Conservation (phyloP, 116 monocot genomes). For the Iris pallida region DNA sequence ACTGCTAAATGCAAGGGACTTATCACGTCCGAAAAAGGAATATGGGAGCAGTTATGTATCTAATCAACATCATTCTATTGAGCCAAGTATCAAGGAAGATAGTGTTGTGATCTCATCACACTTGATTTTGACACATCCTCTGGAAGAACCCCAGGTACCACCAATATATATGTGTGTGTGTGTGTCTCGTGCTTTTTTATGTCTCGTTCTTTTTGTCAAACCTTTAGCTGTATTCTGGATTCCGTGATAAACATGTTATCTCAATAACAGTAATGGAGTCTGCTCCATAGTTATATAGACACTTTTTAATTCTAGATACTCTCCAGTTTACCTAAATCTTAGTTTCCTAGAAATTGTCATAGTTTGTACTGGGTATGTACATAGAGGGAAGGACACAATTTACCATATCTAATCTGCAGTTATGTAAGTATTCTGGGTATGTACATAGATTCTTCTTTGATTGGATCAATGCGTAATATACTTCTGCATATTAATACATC, state of each 20-base stretch:
- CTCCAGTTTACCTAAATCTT: too few species aligned
- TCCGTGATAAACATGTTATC: too few species aligned
- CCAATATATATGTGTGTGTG: not conserved
- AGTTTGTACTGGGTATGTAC: too few species aligned
- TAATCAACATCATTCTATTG: constrained; percentile 30
- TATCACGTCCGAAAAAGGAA: constrained; percentile 48
- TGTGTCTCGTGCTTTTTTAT: not conserved
- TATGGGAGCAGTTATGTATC: constrained; percentile 28
- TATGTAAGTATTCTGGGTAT: too few species aligned
- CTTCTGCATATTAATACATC: not conserved
- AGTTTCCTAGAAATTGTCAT: too few species aligned
- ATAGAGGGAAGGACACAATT: too few species aligned
- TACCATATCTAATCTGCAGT: too few species aligned
- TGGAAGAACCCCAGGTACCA: constrained; percentile 83
- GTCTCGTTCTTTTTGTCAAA: not conserved
- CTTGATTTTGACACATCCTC: constrained; percentile 79
- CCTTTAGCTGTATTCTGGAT: too few species aligned
- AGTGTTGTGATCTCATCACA: constrained; percentile 51
- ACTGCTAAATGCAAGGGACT: constrained; percentile 48
- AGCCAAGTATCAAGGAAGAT: constrained; percentile 43
- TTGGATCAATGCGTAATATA: not conserved
- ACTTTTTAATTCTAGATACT: too few species aligned
- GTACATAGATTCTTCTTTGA: too few species aligned
- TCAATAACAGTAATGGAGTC: too few species aligned
- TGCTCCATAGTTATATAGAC: too few species aligned